Conservation (phyloP, 441 rosid genomes). For the Eruca vesicaria region DNA sequence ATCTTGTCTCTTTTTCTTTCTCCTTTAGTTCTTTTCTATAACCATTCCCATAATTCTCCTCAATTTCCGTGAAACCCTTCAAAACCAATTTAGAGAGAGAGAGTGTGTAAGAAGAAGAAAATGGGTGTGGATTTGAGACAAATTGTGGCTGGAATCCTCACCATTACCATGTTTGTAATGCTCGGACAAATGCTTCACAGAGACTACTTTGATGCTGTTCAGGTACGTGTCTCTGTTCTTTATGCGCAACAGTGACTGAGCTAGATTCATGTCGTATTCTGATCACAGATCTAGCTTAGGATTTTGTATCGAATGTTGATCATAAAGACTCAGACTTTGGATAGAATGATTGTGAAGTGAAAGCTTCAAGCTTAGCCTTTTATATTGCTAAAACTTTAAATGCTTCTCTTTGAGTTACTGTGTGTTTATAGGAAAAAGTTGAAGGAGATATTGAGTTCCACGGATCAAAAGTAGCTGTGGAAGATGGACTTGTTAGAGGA, state of each 20-base stretch:
- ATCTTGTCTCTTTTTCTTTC: slow-evolving; percentile 15
- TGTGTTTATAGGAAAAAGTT: slow-evolving; percentile 39
- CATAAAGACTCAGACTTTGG: slow-evolving; percentile 23
- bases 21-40: neutral
- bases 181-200: slow-evolving; percentile 95
- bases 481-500: slow-evolving; percentile 55
- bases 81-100: slow-evolving; percentile 1
- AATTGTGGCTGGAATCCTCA: slow-evolving; percentile 88
- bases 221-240: slow-evolving; percentile 40
- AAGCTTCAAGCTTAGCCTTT: neutral
- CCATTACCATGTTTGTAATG: slow-evolving; percentile 95
- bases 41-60: slow-evolving; percentile 16
- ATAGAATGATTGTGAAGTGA: neutral
- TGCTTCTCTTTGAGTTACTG: neutral
- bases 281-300: slow-evolving; percentile 14
- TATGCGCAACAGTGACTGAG: neutral
- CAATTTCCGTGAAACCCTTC: slow-evolving; percentile 30
- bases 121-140: slow-evolving; percentile 99
- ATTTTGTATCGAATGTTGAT: slow-evolving; percentile 6
- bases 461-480: slow-evolving; percentile 48
- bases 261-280: neutral
- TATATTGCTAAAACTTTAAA: neutral
- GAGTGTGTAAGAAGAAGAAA: slow-evolving; percentile 21
- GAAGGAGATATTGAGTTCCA: slow-evolving; percentile 63
- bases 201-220: slow-evolving; percentile 73